phyloP scores from a whole-genome alignment of 1,139 yeast species.

The Kurtzmaniella quercitrusa region DNA sequence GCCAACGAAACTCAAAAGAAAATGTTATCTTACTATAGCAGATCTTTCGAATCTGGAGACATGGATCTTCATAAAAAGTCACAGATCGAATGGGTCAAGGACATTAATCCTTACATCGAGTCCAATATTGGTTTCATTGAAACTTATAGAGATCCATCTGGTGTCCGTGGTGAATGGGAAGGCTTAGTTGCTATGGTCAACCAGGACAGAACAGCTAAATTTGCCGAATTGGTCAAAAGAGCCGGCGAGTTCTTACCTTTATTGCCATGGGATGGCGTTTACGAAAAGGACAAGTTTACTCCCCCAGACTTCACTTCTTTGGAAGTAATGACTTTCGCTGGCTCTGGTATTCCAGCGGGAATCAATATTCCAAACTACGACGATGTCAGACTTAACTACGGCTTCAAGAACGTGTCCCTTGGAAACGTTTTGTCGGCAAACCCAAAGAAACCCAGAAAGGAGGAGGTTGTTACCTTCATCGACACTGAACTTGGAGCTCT shows the following conservation, averaged over 20 bases:
- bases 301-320: slow-evolving; percentile 91
- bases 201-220: slow-evolving; percentile 79
- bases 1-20: slow-evolving; percentile 70
- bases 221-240: slow-evolving; percentile 59
- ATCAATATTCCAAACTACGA: slow-evolving; percentile 91
- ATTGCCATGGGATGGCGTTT: slow-evolving; percentile 74
- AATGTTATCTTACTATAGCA: slow-evolving; percentile 63
- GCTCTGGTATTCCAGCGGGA: slow-evolving; percentile 89
- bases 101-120: slow-evolving; percentile 77
- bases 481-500: slow-evolving; percentile 46
- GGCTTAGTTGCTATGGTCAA: slow-evolving; percentile 91
- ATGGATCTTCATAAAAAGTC: slow-evolving; percentile 83
- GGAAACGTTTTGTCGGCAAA: slow-evolving; percentile 79
- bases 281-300: slow-evolving; percentile 79
- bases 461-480: slow-evolving; percentile 70
- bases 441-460: slow-evolving; percentile 55
- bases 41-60: slow-evolving; percentile 75
- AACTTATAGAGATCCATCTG: slow-evolving; percentile 88
- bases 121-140: slow-evolving; percentile 88
- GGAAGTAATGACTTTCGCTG: slow-evolving; percentile 86
- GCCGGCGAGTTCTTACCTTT: slow-evolving; percentile 63
- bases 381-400: slow-evolving; percentile 75
- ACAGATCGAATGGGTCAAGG: slow-evolving; percentile 85
- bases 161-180: slow-evolving; percentile 93
- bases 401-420: slow-evolving; percentile 84